A percentile compares a stretch with the other conserved stretches of the same genome.
Evolutionary conservation across 345 rosid species (phyloP).

Genomic region (Viola odorata): DNA sequence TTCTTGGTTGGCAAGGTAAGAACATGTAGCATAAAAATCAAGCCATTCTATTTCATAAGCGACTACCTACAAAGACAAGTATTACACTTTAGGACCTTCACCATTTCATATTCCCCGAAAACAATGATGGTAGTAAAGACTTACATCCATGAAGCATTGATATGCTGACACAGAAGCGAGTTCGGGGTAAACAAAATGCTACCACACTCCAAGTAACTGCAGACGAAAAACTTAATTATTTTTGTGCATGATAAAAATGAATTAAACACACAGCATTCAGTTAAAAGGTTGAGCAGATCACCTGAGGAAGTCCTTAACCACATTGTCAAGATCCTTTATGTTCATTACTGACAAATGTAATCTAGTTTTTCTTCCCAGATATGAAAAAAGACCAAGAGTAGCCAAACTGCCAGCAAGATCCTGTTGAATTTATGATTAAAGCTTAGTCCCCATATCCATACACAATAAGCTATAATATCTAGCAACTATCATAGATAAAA

Average conservation of each 20-base stretch:
- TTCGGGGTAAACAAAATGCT: slow-evolving; percentile 50
- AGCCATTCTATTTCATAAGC: slow-evolving; percentile 71
- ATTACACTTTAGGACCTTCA: slow-evolving; percentile 4
- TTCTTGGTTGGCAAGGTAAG: slow-evolving; percentile 24
- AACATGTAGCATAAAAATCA: slow-evolving; percentile 41
- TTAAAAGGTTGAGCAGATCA: slow-evolving; percentile 14
- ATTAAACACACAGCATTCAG: too few species aligned
- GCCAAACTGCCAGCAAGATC: slow-evolving; percentile 50
- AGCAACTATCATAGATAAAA: too few species aligned
- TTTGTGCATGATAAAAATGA: background rate
- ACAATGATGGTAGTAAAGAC: slow-evolving; percentile 9
- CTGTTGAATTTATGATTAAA: too few species aligned
- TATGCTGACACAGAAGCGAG: slow-evolving; percentile 42
- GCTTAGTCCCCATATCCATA: too few species aligned
- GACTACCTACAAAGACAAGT: slow-evolving; percentile 37
- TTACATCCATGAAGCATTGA: slow-evolving; percentile 62
- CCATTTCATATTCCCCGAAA: slow-evolving; percentile 14
- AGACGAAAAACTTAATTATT: slow-evolving; percentile 10
- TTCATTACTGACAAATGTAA: slow-evolving; percentile 37
- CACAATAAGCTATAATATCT: too few species aligned
- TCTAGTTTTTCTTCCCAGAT: slow-evolving; percentile 55
- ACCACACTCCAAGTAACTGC: slow-evolving; percentile 71
- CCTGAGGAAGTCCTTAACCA: slow-evolving; percentile 56
- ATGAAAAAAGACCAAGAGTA: slow-evolving; percentile 62
- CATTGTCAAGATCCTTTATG: slow-evolving; percentile 57